phyloP scores from a whole-genome alignment of 2,329 filamentous ascomycete genomes.

The Cryphonectria japonica region DNA sequence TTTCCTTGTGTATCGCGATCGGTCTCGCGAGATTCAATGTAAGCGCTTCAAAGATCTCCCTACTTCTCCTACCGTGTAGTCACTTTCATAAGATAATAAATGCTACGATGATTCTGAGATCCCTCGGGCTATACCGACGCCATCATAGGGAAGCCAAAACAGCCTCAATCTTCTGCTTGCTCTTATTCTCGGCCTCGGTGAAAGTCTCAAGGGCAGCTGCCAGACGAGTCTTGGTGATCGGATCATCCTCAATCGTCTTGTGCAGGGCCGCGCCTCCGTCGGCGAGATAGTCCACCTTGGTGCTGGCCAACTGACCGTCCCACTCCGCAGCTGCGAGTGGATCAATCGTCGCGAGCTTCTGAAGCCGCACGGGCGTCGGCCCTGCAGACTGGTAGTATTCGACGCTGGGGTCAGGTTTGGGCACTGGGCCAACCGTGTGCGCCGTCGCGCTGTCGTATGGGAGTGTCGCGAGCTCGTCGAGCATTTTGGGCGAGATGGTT shows the following conservation, averaged over 20 bases:
- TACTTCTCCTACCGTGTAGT: neutral
- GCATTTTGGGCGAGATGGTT: slow-evolving; percentile 46
- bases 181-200: slow-evolving; percentile 36
- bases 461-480: slow-evolving; percentile 44
- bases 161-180: slow-evolving; percentile 38
- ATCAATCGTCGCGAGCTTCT: slow-evolving; percentile 43
- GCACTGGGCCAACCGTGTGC: slow-evolving; percentile 43
- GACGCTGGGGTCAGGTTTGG: slow-evolving; percentile 39
- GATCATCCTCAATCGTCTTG: slow-evolving; percentile 46
- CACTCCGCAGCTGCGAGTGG: slow-evolving; percentile 43
- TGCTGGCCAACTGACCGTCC: slow-evolving; percentile 45
- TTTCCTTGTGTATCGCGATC: too few relatives aligned
- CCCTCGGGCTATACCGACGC: too few relatives aligned
- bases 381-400: slow-evolving; percentile 44
- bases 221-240: slow-evolving; percentile 42
- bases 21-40: too few relatives aligned
- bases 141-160: slow-evolving; percentile 31
- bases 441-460: slow-evolving; percentile 39
- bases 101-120: neutral
- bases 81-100: neutral
- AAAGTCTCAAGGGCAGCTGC: slow-evolving; percentile 47
- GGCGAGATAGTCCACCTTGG: slow-evolving; percentile 50
- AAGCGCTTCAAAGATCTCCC: neutral
- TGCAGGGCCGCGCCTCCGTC: slow-evolving; percentile 48
- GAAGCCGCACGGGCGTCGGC: slow-evolving; percentile 40